A percentile compares a stretch with the other conserved stretches of the same genome.
phyloP scores from a whole-genome alignment of 2,329 filamentous ascomycete genomes.

The Knoxdaviesia capensis region DNA sequence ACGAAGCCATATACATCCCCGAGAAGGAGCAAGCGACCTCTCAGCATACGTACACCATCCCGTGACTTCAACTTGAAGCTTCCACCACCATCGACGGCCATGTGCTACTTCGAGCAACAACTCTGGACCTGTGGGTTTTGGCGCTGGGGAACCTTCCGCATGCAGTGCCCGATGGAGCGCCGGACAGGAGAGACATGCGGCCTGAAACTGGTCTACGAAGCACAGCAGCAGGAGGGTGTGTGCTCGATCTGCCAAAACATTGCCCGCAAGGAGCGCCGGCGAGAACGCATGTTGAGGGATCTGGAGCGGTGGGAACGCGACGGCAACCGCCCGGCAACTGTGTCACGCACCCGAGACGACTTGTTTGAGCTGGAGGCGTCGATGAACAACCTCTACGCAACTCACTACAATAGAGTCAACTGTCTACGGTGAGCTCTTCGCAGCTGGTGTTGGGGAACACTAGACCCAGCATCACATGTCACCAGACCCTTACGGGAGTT shows the following conservation, averaged over 20 bases:
- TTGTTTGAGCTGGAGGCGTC: conserved; percentile 46
- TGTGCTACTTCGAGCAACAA: conserved; percentile 95
- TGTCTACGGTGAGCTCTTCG: too few relatives aligned
- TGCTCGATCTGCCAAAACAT: conserved; percentile 84
- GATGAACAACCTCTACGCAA: conserved; percentile 24
- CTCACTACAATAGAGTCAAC: conserved; percentile 11
- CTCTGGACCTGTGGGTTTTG: conserved; percentile 73
- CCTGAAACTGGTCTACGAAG: conserved; percentile 71
- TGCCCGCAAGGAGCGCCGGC: conserved; percentile 61
- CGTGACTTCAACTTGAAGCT: conserved; percentile 4
- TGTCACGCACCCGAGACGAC: conserved; percentile 50
- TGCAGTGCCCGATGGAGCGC: conserved; percentile 88
- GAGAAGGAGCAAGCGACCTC: too few relatives aligned
- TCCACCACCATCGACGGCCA: conserved; percentile 16
- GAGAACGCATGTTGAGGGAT: conserved; percentile 53
- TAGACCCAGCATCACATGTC: too few relatives aligned
- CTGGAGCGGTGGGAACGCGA: conserved; percentile 60
- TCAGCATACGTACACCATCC: too few relatives aligned
- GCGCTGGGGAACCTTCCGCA: conserved; percentile 84
- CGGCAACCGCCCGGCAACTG: conserved; percentile 52
- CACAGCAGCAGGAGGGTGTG: conserved; percentile 37
- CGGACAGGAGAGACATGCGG: conserved; percentile 93
- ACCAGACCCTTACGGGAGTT: too few relatives aligned
- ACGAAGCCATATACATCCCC: too few relatives aligned
- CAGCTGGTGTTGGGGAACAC: too few relatives aligned